Conservation (phyloP, 2,329 filamentous ascomycete genomes). For the Cordyceps militaris region DNA sequence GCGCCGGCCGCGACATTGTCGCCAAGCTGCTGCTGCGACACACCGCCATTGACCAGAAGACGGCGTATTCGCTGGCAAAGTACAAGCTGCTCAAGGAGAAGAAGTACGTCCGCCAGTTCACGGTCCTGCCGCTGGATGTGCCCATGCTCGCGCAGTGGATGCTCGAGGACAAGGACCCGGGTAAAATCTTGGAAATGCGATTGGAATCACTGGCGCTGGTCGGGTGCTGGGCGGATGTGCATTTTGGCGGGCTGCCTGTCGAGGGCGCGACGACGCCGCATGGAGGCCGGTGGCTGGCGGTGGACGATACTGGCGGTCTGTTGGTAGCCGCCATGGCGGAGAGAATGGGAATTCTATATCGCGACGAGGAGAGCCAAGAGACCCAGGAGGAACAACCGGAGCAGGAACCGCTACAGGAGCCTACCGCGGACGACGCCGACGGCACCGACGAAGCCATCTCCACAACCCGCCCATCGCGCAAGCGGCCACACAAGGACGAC, state of each 20-base stretch:
- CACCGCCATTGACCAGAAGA: conserved; percentile 87
- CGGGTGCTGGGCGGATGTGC: conserved; percentile 85
- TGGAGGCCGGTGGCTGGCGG: conserved; percentile 62
- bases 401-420: not conserved
- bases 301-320: conserved; percentile 82
- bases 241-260: conserved; percentile 42
- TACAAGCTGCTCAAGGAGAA: conserved; percentile 91
- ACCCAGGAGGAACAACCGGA: conserved; percentile 2
- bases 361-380: conserved; percentile 24
- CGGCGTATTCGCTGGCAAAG: conserved; percentile 85
- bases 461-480: conserved; percentile 17
- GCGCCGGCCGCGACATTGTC: conserved; percentile 81
- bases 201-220: conserved; percentile 77
- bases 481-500: conserved; percentile 34
- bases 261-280: conserved; percentile 22
- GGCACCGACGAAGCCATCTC: not conserved
- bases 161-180: conserved; percentile 70
- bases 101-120: conserved; percentile 88
- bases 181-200: conserved; percentile 76
- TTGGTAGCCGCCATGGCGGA: conserved; percentile 80
- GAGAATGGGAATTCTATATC: conserved; percentile 73
- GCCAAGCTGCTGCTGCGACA: conserved; percentile 89
- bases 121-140: conserved; percentile 76
- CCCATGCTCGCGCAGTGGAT: conserved; percentile 68
- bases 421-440: conserved; percentile 13